Evolutionary conservation across 805 yeast species (phyloP).

Genomic region (Cyberlindnera euphorbiae): DNA sequence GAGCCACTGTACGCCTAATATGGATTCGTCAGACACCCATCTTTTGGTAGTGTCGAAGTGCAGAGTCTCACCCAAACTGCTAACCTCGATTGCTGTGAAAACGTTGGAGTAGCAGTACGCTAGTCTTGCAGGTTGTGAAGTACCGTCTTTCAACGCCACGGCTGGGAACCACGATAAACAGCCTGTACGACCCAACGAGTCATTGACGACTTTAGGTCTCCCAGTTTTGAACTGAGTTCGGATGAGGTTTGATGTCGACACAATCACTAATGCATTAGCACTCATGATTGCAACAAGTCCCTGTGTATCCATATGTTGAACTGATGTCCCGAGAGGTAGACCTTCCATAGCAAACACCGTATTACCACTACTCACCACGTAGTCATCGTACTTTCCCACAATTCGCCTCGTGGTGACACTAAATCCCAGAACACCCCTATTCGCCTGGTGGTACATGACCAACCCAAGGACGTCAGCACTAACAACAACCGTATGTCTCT

Average conservation of each 20-base stretch:
- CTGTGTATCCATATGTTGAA: constrained; percentile 49
- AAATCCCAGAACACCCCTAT: constrained; percentile 50
- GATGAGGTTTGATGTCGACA: constrained; percentile 48
- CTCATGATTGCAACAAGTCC: constrained; percentile 62
- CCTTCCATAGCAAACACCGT: constrained; percentile 39
- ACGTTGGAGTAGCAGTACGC: constrained; percentile 69
- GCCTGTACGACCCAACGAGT: constrained; percentile 34
- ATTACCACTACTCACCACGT: constrained; percentile 16
- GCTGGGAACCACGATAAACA: constrained; percentile 65
- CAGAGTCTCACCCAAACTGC: constrained; percentile 29
- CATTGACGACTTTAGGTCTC: constrained; percentile 36
- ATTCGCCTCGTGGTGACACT: constrained; percentile 44
- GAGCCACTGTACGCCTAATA: constrained; percentile 57
- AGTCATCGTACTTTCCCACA: constrained; percentile 41
- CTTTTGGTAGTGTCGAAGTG: constrained; percentile 37
- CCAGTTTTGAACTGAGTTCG: constrained; percentile 52
- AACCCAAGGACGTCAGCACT: constrained; percentile 54
- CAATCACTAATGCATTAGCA: constrained; percentile 41
- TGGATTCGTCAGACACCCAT: constrained; percentile 42
- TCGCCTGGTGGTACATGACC: constrained; percentile 60
- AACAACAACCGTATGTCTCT: constrained; percentile 50
- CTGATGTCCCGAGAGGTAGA: constrained; percentile 57
- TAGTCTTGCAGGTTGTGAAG: constrained; percentile 38
- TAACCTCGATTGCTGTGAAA: constrained; percentile 50
- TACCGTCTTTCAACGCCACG: constrained; percentile 23